These are phyloP conservation scores for Boletus sp. DNA, from an alignment of 1,284 basidiomycete species.

Conservation along the genomic window DNA sequence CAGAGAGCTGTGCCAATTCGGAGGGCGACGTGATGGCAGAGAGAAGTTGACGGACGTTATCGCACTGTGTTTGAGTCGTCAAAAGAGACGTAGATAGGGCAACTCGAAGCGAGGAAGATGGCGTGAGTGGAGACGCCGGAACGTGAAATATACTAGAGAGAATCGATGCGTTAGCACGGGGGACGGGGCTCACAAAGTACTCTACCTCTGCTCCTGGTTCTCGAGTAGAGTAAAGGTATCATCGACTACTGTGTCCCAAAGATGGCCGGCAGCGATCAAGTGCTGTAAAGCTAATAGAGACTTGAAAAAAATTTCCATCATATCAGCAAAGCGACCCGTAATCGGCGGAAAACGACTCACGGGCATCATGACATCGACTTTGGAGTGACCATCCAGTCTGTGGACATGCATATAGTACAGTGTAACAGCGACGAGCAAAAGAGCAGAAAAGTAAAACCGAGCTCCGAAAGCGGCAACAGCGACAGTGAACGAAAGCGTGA, in stretches of 20 bases:
- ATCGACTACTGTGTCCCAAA: conserved; percentile 69
- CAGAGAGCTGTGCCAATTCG: conserved; percentile 66
- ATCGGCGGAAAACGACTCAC: conserved; percentile 38
- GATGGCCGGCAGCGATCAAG: conserved; percentile 57
- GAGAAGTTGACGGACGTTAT: conserved; percentile 72
- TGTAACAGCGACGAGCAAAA: conserved; percentile 40
- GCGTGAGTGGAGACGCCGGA: conserved; percentile 43
- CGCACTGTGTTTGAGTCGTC: conserved; percentile 71
- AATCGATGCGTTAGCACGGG: neutral
- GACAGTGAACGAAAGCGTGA: conserved; percentile 38
- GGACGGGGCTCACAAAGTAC: neutral
- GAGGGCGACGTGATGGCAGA: conserved; percentile 66
- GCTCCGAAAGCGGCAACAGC: conserved; percentile 45
- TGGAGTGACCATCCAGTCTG: conserved; percentile 36
- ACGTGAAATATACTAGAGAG: conserved; percentile 21
- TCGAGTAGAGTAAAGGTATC: conserved; percentile 63
- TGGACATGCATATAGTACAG: conserved; percentile 41
- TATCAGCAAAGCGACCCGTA: conserved; percentile 1
- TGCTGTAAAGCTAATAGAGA: conserved; percentile 60
- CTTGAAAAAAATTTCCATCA: conserved; percentile 35
- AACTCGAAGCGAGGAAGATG: conserved; percentile 59
- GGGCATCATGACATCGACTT: conserved; percentile 46
- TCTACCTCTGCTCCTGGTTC: conserved; percentile 62
- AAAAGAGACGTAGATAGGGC: conserved; percentile 67
- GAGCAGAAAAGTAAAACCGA: conserved; percentile 45